Evolutionary conservation across 2,329 filamentous ascomycete genomes (phyloP), one percentile per base, ranked within the genome.

Genomic region (Venturia aucupariae): DNA sequence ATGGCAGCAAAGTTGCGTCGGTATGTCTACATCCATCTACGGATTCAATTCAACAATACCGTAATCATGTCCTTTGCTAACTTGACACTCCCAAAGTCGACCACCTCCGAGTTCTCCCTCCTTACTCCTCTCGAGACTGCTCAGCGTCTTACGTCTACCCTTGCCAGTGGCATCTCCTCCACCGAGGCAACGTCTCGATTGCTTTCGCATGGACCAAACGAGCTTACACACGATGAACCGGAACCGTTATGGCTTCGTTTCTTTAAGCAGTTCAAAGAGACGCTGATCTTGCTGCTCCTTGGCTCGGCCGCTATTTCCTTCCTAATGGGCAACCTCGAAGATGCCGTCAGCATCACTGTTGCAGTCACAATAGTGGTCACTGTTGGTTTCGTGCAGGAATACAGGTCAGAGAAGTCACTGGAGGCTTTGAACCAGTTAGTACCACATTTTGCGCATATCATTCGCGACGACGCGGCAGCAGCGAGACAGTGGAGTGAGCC

Each of bases 351-450:
- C 75, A 99, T 99, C 72, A 90, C 93, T 0, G 87, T 96, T 39
- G 94, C 94, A 1, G 94, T 99, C 27, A 96, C 92, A 32, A 99
- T 99, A 70, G 94, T 99, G 6, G 92, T 99, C 30, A 89, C 89
- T 0, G 94, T 99, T 51, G 94, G 93, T 1, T 99, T 99, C 70
- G 86, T 97, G 62, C 94, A 99, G 74, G 94, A 99, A 77, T 99
- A 99, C 75, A 84, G 94, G 66, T 97, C 94, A 8, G 94, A 99
- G 74, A 95, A 99, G 76, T 97, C 93, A 2, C 86, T 99, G 68
- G 94, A 99, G 76, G 94, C 94, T 24, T 80, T 99, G 69, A 97
- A 90, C 72, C 90, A 94, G 70, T 80, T 99, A 32, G 93, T 99
- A 0, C 95, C 94, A 35, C 95, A 97, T 74, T 91, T 92, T 74